Conservation (phyloP, 352 stramenopile genomes). For the Phytophthora pluvialis region DNA sequence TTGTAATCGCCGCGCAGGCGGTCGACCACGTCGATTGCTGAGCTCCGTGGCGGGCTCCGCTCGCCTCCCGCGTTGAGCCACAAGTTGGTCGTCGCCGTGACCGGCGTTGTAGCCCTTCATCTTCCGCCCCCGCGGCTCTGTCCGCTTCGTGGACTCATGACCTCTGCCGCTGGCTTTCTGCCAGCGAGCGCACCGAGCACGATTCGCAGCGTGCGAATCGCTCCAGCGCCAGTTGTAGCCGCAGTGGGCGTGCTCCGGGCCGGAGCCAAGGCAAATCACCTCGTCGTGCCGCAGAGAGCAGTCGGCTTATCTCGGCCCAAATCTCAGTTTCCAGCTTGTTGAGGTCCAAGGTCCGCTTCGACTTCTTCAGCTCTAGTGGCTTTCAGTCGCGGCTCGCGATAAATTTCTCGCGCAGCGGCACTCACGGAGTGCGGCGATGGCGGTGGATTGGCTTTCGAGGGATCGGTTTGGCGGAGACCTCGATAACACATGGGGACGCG, state of each 20-base stretch:
- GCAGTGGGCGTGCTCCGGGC: slow-evolving; percentile 2
- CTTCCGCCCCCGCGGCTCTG: slow-evolving; percentile 39
- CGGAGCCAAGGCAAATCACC: slow-evolving; percentile 27
- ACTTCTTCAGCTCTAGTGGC: slow-evolving; percentile 1
- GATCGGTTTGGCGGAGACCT: slow-evolving; percentile 23
- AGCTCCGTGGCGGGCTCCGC: slow-evolving; percentile 10
- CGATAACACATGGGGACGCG: slow-evolving; percentile 26
- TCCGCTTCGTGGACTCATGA: slow-evolving; percentile 28
- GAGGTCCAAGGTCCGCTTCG: slow-evolving; percentile 29
- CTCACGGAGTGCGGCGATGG: background rate
- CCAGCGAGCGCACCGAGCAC: slow-evolving; percentile 10
- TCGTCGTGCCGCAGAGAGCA: slow-evolving; percentile 32
- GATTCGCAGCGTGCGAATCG: slow-evolving; percentile 15
- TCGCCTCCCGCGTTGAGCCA: slow-evolving; percentile 12
- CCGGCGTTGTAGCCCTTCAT: slow-evolving; percentile 39
- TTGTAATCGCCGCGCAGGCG: slow-evolving; percentile 6
- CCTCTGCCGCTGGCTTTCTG: slow-evolving; percentile 30
- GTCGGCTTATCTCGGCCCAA: slow-evolving; percentile 17
- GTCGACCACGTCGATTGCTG: slow-evolving; percentile 30
- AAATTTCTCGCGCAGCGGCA: slow-evolving; percentile 27
- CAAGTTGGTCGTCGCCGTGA: slow-evolving; percentile 27
- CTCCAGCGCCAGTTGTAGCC: slow-evolving; percentile 12
- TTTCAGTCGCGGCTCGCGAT: slow-evolving; percentile 7
- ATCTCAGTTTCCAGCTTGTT: slow-evolving; percentile 23
- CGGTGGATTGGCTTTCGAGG: background rate